Base-by-base conservation (phyloP, 208 protist genomes). In the Trypanosoma scelopori region DNA sequence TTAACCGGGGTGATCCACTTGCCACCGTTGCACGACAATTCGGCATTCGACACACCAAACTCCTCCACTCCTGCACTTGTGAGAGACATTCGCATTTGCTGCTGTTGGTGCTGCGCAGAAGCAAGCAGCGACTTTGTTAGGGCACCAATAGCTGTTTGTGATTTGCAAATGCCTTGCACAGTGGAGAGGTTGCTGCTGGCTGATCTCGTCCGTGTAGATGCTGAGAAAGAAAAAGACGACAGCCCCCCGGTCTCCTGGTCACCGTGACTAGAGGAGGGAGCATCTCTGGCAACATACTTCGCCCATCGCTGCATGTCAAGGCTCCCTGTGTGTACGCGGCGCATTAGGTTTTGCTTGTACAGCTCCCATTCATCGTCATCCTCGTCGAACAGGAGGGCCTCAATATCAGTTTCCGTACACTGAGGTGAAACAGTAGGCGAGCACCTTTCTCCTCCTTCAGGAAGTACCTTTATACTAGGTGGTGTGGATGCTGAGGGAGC, bases 341-440 rank as follows among this genome's bases (percentile, higher is more conserved):
- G 59, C 4, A 62, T 25, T 27, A 68, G 51, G 30, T 45, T 55
- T 16, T 65, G 20, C 23, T 87, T 85, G 59, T 79, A 84, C 28
- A 58, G 27, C 27, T 89, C 83, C 79, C 79, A 91, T 48, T 90
- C 83, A 9, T 89, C 81, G 28, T 89, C 82, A 22, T 74, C 73
- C 3, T 83, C 81, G 2, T 73, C 60, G 55, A 71, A 64, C 15
- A 74, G 42, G 39, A 70, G 61, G 55, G 51, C 16, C 27, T 73
- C 51, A 45, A 35, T 7, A 5, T 32, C 20, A 58, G 46, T 32
- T 53, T 62, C 48, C 27, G 32, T 15, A 63, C 28, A n/a, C 6
- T 32, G 1, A 41, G 9, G 45, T 7, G n/a, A 46, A 47, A 22
- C 43, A 47, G 3, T 22, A 13, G 43, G 43, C 6, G 43, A n/a